Percentiles rank a stretch among this genome's conserved stretches.
Conservation (phyloP, 768 basidiomycete species). For the Boletus rubroflammeus region DNA sequence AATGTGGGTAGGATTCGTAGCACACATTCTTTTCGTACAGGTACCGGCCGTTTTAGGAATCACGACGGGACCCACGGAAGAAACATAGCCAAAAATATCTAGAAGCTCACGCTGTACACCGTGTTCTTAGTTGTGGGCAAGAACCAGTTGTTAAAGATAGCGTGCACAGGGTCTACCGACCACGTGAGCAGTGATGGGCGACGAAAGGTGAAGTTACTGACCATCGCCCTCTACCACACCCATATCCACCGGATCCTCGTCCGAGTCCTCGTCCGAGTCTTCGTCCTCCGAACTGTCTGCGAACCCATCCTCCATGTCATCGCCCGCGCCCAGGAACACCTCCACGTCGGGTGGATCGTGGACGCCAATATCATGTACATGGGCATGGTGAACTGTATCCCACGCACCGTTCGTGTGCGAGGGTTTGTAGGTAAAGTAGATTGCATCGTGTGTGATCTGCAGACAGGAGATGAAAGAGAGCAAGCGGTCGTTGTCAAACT, state of each 20-base stretch:
- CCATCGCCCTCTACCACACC: constrained; percentile 9
- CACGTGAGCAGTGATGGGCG: constrained; percentile 1
- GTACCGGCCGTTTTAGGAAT: background rate
- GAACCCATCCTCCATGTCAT: constrained; percentile 10
- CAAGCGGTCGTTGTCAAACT: constrained; percentile 13
- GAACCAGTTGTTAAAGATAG: constrained; percentile 21
- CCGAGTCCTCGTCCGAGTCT: constrained; percentile 15
- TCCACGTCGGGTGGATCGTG: constrained; percentile 1
- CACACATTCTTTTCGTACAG: background rate
- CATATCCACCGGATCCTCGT: constrained; percentile 5
- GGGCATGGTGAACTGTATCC: background rate
- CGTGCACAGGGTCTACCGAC: constrained; percentile 11
- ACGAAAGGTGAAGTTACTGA: background rate
- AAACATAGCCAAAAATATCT: background rate
- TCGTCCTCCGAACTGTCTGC: constrained; percentile 16
- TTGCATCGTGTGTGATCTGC: constrained; percentile 51
- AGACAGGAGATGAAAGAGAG: constrained; percentile 44
- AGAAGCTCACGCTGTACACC: constrained; percentile 27
- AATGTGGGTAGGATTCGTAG: background rate
- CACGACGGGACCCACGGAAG: background rate
- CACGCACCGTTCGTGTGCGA: background rate
- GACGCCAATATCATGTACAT: background rate
- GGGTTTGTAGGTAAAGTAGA: constrained; percentile 42
- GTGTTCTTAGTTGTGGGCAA: constrained; percentile 18
- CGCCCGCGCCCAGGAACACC: background rate